Evolutionary conservation across 441 rosid species (phyloP), one percentile per base, ranked within the genome.

Genomic region (Pelargonium australe): DNA sequence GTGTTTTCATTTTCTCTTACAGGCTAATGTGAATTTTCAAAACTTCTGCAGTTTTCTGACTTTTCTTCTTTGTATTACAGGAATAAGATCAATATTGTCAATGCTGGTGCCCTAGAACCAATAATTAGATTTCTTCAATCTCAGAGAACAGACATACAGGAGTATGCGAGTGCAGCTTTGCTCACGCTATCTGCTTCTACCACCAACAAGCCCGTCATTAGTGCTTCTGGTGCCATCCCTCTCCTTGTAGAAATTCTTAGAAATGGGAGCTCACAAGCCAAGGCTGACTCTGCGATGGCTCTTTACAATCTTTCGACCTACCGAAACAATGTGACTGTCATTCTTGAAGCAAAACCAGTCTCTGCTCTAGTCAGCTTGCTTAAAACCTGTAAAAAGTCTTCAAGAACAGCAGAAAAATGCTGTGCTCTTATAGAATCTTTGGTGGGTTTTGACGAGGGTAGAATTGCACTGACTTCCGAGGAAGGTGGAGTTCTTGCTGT

Each of bases 121-220:
- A 83, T 94, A 63, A 84, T 84, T 65, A 71, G 76, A 62, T 88
- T 94, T 76, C 89, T 94, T 64, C 85, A 79, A 64, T 89, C 86
- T 34, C 69, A 81, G 14, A 83, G 79, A 49, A 66, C 68, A 68
- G 84, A 78, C 78, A 80, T 94, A 25, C 89, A 83, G 67, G 99
- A 88, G 74, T 74, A 76, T 73, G 97, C 99, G 25, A 80, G 96
- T 57, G 97, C 99, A 6, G 77, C 95, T 55, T 75, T 95, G 78
- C 95, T 91, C 71, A 91, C 97, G 31, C 84, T 95, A 31, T 95
- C 99, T 0, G 99, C 96, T 57, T 86, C 99, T 7, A 51, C 85
- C 51, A 69, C 63, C 66, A 95, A 91, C 84, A 95, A 88, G 84
- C 90, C 96, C 19, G 71, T 90, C 75, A 87, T 95, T 20, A 81